Conservation (phyloP, 306 rosid genomes). For the Cucurbita argyrosperma region DNA sequence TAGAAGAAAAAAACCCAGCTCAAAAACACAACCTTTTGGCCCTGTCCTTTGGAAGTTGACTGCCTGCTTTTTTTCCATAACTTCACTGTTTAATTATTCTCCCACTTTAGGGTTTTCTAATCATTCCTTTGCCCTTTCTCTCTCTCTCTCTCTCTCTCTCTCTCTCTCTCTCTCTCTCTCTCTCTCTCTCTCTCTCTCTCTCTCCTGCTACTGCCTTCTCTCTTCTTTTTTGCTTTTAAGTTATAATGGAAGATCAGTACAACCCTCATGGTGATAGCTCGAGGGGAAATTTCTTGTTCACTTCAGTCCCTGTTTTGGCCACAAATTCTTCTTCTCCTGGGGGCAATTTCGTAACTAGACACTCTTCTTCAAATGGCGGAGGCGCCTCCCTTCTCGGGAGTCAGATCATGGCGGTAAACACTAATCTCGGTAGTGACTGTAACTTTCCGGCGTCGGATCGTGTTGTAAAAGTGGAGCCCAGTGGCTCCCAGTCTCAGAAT, state of each 20-base stretch:
- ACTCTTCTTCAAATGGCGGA: constrained; percentile 13
- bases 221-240: neutral
- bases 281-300: constrained; percentile 70
- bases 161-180: neutral
- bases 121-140: neutral
- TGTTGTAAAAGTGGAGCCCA: constrained; percentile 45
- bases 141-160: neutral
- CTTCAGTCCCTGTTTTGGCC: constrained; percentile 20
- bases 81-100: constrained; percentile 9
- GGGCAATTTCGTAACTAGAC: constrained; percentile 20
- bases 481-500: constrained; percentile 19
- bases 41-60: constrained; percentile 4
- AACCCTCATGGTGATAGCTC: constrained; percentile 37
- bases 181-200: neutral
- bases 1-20: neutral
- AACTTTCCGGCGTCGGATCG: constrained; percentile 24
- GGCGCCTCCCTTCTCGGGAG: neutral
- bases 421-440: neutral
- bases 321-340: constrained; percentile 7
- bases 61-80: constrained; percentile 4
- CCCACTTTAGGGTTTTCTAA: constrained; percentile 10
- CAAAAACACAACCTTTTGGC: neutral
- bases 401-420: neutral
- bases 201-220: neutral
- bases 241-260: constrained; percentile 43